Conservation (phyloP, 2,329 filamentous ascomycete genomes). For the Penicillium polonicum region DNA sequence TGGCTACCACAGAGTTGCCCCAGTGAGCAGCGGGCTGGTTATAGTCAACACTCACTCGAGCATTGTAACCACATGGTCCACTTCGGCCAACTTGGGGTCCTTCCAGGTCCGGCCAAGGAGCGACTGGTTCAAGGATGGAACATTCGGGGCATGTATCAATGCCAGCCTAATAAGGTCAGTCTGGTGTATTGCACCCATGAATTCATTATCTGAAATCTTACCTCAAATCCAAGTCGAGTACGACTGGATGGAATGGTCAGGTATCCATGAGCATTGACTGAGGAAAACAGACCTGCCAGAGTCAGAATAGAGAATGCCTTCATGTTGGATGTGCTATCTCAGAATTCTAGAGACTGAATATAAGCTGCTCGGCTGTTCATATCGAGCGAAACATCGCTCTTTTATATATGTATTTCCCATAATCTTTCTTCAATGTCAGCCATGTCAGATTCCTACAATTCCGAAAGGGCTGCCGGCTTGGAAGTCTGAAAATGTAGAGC, state of each 20-base stretch:
- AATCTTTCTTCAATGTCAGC: background rate
- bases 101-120: slow-evolving; percentile 51
- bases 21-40: slow-evolving; percentile 49
- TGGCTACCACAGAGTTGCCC: slow-evolving; percentile 46
- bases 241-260: background rate
- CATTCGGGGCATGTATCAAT: slow-evolving; percentile 56
- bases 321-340: background rate
- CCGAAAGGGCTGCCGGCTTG: background rate
- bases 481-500: background rate
- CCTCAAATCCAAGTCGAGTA: background rate
- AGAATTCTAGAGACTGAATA: too few relatives aligned
- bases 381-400: background rate
- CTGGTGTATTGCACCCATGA: background rate
- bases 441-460: background rate
- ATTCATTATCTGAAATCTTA: background rate
- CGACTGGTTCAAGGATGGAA: slow-evolving; percentile 55
- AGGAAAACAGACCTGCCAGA: background rate
- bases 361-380: background rate
- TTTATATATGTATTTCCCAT: background rate
- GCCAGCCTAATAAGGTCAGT: slow-evolving; percentile 38
- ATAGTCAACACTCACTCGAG: slow-evolving; percentile 54
- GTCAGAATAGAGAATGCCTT: background rate
- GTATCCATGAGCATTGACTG: background rate
- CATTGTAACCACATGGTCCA: slow-evolving; percentile 56
- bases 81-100: slow-evolving; percentile 49